Evolutionary conservation across 2,329 filamentous ascomycete species (phyloP).

Genomic region (Dothiorella sarmentorum): DNA sequence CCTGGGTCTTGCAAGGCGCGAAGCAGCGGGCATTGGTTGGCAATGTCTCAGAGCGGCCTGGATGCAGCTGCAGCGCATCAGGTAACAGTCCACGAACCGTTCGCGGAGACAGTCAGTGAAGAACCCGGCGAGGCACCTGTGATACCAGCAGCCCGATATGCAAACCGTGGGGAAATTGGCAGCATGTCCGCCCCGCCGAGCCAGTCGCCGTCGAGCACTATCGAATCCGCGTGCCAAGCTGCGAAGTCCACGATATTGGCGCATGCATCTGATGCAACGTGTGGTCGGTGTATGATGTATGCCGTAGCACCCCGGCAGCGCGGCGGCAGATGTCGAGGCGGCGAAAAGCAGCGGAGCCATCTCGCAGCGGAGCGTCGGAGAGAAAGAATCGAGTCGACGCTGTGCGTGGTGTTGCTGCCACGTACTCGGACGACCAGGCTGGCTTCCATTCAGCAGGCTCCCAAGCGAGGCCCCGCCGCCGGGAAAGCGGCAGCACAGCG

Average conservation of each 20-base stretch:
- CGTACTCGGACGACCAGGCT: background rate
- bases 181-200: background rate
- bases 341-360: background rate
- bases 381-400: background rate
- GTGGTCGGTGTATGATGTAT: background rate
- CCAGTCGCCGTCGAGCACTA: background rate
- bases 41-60: slow-evolving; percentile 8
- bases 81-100: slow-evolving; percentile 16
- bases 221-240: background rate
- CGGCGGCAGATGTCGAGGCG: background rate
- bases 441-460: background rate
- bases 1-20: slow-evolving; percentile 21
- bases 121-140: slow-evolving; percentile 11
- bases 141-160: background rate
- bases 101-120: slow-evolving; percentile 10
- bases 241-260: slow-evolving; percentile 8
- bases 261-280: slow-evolving; percentile 4
- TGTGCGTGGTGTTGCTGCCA: background rate
- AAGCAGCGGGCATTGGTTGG: slow-evolving; percentile 19
- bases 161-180: slow-evolving; percentile 1
- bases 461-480: slow-evolving; percentile 2
- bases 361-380: background rate
- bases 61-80: slow-evolving; percentile 7
- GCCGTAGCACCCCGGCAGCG: background rate
- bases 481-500: background rate